Base-by-base conservation (phyloP, 2,329 filamentous ascomycete species). In the Lachnellula cervina region DNA sequence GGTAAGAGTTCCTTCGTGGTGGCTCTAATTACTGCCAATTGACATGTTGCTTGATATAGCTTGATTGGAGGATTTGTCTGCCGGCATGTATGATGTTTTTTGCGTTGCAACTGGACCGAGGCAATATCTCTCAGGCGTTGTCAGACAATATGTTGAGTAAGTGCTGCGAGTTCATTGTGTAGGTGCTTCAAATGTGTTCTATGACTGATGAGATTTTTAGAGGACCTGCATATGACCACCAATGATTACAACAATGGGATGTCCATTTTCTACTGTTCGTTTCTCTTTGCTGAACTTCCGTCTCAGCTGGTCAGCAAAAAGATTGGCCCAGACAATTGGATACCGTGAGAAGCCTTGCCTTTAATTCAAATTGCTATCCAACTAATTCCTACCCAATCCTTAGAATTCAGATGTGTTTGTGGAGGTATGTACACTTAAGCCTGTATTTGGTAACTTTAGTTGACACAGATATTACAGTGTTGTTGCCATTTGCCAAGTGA, bases 121-220 rank as follows among this genome's bases (percentile, higher is more conserved):
- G 78, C 19, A 87, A 86, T 63, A 73, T 86, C 9, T 57, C 59
- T 4, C 82, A 83, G 64, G 84, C 82, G 5, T 71, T 82, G 16
- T 81, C 80, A 0, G 82, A 85, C 65, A 84, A 82, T 57, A 77
- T 87, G 71, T 71, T 87, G 2, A 71, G 69, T 59, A 84, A 83
- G 37, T 40, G 28, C 28, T 32, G 28, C 28, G 28, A 32, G 28
- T 32, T 11, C 9, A 11, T 32, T 11, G 8, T 32, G 28, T 11
- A 11, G 28, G 28, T 11, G 28, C 8, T 32, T 32, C 28, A 8
- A 32, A 32, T 3, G 9, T 32, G 28, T 8, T 8, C 9, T 8
- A 32, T n/a, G 17, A 2, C 23, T 17, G 19, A 11, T 48, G 28
- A 25, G 25, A 32, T 32, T 32, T 32, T 8, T 8, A 40, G 37